Evolutionary conservation across 352 stramenopile species (phyloP).

Genomic region (Globisporangium camurandrum): DNA sequence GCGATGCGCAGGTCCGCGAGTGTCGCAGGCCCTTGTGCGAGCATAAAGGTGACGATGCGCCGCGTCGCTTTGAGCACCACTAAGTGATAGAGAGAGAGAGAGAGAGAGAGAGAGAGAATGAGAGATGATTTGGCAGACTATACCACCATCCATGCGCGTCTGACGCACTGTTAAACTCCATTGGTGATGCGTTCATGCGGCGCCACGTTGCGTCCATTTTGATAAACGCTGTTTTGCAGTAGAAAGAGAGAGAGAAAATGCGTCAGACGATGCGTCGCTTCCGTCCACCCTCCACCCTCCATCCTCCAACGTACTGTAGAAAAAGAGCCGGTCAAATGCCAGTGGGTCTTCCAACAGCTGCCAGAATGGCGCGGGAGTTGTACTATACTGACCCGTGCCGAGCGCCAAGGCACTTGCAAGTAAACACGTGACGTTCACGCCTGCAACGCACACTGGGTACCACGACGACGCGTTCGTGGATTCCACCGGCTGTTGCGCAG

Average conservation of each 20-base stretch:
- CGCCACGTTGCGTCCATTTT: conserved; percentile 85
- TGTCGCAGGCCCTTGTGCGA: conserved; percentile 41
- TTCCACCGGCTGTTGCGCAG: conserved; percentile 32
- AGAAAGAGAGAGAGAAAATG: neutral
- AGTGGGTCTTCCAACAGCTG: conserved; percentile 73
- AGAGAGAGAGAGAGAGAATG: neutral
- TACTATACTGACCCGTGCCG: conserved; percentile 47
- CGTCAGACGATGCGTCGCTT: too few species aligned
- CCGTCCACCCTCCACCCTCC: too few species aligned
- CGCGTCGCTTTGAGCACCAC: conserved; percentile 70
- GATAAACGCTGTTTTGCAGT: conserved; percentile 36
- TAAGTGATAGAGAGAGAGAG: conserved; percentile 13
- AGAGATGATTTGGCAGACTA: neutral
- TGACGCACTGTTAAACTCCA: conserved; percentile 80
- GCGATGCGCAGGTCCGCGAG: conserved; percentile 46
- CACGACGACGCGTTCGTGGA: conserved; percentile 58
- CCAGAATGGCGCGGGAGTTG: conserved; percentile 45
- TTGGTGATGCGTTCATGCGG: conserved; percentile 73
- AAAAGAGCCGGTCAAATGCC: conserved; percentile 82
- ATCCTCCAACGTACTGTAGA: conserved; percentile 29
- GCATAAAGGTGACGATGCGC: conserved; percentile 47
- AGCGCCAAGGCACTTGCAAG: conserved; percentile 60
- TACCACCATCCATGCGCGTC: neutral
- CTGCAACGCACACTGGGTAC: conserved; percentile 77
- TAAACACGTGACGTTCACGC: conserved; percentile 82